Evolutionary conservation across 225 moss, liverwort and hornwort species (phyloP).

Genomic region (Takakia lepidozioides): DNA sequence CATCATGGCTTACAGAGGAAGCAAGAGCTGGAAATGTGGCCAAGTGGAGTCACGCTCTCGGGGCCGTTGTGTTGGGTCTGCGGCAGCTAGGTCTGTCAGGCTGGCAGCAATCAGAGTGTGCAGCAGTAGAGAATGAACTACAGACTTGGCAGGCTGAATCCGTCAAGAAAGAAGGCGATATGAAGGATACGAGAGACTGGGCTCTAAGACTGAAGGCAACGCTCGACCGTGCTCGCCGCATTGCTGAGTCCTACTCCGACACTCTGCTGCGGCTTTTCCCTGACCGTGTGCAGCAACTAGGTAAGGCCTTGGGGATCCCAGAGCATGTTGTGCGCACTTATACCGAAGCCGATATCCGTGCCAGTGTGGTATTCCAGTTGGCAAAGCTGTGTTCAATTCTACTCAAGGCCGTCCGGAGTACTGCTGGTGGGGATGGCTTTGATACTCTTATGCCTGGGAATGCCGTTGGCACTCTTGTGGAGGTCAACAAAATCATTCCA

Average conservation of each 20-base stretch:
- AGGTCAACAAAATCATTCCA: constrained; percentile 68
- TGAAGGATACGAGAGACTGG: constrained; percentile 52
- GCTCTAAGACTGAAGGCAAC: constrained; percentile 70
- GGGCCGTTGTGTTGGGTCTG: constrained; percentile 56
- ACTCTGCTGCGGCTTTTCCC: constrained; percentile 59
- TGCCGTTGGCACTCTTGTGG: constrained; percentile 63
- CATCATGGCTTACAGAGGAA: constrained; percentile 49
- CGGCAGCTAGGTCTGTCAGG: constrained; percentile 67
- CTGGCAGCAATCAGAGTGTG: constrained; percentile 52
- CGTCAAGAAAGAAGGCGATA: constrained; percentile 19
- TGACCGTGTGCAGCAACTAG: constrained; percentile 38
- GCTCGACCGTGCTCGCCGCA: constrained; percentile 55
- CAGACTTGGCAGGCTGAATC: constrained; percentile 63
- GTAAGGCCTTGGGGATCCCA: constrained; percentile 68
- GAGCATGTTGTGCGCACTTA: constrained; percentile 40
- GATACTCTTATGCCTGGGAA: constrained; percentile 75
- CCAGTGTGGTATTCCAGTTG: constrained; percentile 71
- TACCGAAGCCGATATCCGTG: constrained; percentile 58
- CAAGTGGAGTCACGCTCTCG: constrained; percentile 66
- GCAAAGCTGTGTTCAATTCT: constrained; percentile 60
- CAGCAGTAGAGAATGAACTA: constrained; percentile 73
- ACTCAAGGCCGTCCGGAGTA: constrained; percentile 53
- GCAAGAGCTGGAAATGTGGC: constrained; percentile 45
- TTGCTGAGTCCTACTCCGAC: constrained; percentile 63
- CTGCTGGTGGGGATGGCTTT: constrained; percentile 69